Evolutionary conservation across 208 protist species (phyloP).

Genomic region (Plasmodiophora brassicae): DNA sequence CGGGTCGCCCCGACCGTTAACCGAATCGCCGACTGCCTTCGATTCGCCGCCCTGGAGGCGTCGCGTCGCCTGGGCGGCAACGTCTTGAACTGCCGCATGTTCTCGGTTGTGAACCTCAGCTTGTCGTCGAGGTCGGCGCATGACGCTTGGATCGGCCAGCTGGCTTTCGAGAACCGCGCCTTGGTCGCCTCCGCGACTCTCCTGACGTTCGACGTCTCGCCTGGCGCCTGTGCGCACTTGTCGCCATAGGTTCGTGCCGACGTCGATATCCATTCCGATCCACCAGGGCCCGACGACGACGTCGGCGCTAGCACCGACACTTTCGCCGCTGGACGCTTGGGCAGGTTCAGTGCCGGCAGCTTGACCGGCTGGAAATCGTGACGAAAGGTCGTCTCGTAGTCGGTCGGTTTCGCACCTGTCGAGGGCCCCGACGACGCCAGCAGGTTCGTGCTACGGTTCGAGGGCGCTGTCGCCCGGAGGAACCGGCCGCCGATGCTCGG

Average conservation of each 20-base stretch:
- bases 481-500: too few species aligned
- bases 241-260: neutral
- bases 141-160: neutral
- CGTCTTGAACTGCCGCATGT: neutral
- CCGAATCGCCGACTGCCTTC: neutral
- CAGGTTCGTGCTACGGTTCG: too few species aligned
- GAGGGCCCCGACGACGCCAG: neutral
- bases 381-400: neutral
- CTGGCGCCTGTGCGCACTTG: neutral
- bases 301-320: neutral
- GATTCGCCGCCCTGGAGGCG: neutral
- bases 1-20: neutral
- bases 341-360: neutral
- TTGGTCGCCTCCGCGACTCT: neutral
- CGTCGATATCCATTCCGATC: neutral
- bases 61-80: neutral
- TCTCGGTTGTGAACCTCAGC: neutral
- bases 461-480: too few species aligned
- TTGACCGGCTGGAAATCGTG: neutral
- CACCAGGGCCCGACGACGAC: neutral
- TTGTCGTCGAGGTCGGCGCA: neutral
- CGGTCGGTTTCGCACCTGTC: neutral
- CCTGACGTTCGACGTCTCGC: neutral
- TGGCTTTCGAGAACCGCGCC: neutral
- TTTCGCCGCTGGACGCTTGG: neutral